A percentile compares a stretch with the other conserved stretches of the same genome.
Conservation (phyloP, 371 early-diverging fungal species). For the Mortierella sp. region DNA sequence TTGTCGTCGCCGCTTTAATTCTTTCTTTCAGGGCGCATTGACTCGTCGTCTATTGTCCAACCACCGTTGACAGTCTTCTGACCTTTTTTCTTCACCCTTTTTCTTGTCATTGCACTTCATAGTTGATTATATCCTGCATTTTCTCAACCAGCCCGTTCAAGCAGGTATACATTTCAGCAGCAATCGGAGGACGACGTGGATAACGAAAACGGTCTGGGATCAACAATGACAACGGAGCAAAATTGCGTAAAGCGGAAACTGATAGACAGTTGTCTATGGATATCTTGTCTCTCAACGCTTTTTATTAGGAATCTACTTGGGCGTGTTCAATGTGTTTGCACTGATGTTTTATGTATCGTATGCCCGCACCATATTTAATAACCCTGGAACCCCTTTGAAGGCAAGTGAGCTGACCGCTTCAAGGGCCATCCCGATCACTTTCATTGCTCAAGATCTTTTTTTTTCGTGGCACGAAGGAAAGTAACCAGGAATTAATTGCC, state of each 20-base stretch:
- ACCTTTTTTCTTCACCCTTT: background rate
- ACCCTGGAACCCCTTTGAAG: conserved; percentile 48
- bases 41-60: background rate
- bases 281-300: background rate
- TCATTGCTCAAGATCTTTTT: background rate
- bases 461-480: background rate
- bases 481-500: background rate
- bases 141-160: conserved; percentile 22
- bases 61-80: background rate
- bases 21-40: background rate
- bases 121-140: conserved; percentile 28
- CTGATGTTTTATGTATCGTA: conserved; percentile 42
- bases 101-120: background rate
- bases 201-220: background rate
- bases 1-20: background rate
- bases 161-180: conserved; percentile 22
- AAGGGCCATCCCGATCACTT: background rate
- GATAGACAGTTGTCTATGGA: background rate
- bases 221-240: background rate
- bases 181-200: background rate
- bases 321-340: conserved; percentile 20
- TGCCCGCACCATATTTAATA: conserved; percentile 32
- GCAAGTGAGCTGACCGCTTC: conserved; percentile 2
- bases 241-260: background rate
- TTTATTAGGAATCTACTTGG: conserved; percentile 33